phyloP scores from a whole-genome alignment of 2,329 filamentous ascomycete genomes.

The Cladosporium oxysporum region DNA sequence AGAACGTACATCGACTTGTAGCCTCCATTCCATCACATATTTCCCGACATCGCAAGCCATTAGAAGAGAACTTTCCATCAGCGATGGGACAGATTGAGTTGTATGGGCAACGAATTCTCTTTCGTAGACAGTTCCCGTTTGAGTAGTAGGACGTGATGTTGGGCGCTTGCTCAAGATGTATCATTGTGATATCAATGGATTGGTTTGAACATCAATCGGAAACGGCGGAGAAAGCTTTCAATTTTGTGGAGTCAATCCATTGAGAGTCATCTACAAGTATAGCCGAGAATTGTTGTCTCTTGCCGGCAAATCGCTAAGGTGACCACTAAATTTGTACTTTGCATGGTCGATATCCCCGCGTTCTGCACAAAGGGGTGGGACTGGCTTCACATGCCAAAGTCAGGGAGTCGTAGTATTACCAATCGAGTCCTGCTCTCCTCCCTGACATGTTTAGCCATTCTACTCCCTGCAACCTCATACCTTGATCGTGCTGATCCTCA shows the following conservation, averaged over 20 bases:
- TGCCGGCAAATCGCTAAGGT: background rate
- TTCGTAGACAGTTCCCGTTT: background rate
- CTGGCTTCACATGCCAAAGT: conserved; percentile 15
- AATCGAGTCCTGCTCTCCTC: background rate
- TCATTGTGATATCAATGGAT: background rate
- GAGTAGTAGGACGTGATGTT: background rate
- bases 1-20: background rate
- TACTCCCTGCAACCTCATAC: background rate
- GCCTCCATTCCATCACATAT: background rate
- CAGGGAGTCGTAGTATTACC: background rate
- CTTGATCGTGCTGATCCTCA: background rate
- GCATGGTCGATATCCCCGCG: background rate
- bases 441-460: background rate
- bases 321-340: background rate
- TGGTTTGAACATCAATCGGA: background rate
- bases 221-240: too few relatives aligned
- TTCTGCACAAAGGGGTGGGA: conserved; percentile 5
- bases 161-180: background rate
- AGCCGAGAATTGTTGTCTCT: background rate
- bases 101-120: background rate
- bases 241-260: background rate
- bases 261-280: background rate
- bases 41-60: background rate
- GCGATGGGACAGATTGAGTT: too few relatives aligned
- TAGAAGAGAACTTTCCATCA: background rate